These are phyloP conservation scores for baker's yeast (Saccharomyces cerevisiae) DNA, from an alignment of 805 yeast species.

Conservation along the genomic window DNA sequence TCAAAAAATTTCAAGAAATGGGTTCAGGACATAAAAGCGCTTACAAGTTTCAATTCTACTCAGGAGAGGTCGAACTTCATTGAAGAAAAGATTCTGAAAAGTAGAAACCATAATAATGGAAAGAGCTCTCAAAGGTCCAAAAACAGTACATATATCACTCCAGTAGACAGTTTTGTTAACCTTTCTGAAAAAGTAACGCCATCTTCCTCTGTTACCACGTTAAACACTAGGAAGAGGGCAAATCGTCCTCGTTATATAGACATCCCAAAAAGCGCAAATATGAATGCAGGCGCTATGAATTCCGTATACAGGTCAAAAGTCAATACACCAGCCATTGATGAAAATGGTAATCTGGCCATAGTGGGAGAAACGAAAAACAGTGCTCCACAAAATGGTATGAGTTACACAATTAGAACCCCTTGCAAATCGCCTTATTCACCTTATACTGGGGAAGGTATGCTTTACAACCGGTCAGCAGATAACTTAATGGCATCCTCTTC, in stretches of 20 bases:
- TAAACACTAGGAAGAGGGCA: constrained; percentile 6
- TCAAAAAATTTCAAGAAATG: constrained; percentile 41
- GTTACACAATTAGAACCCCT: constrained; percentile 7
- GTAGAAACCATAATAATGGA: background rate
- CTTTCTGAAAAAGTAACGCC: background rate
- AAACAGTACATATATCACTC: background rate
- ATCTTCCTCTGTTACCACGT: background rate
- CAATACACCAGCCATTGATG: constrained; percentile 33
- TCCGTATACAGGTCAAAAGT: constrained; percentile 15
- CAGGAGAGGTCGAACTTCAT: constrained; percentile 43
- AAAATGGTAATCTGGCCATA: constrained; percentile 30
- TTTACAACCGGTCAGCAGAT: background rate
- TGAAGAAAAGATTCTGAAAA: constrained; percentile 29
- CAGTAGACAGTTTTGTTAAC: background rate
- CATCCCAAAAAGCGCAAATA: constrained; percentile 11
- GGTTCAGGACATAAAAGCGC: constrained; percentile 46
- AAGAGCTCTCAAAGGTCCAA: background rate
- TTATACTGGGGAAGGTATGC: background rate
- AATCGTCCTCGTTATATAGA: constrained; percentile 23
- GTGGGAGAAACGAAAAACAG: constrained; percentile 20
- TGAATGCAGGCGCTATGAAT: background rate
- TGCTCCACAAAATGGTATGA: constrained; percentile 4
- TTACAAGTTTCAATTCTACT: constrained; percentile 41
- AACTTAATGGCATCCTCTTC: background rate
- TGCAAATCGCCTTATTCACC: constrained; percentile 1